Conservation (phyloP, 257 asterid species). For the Verbena officinalis region DNA sequence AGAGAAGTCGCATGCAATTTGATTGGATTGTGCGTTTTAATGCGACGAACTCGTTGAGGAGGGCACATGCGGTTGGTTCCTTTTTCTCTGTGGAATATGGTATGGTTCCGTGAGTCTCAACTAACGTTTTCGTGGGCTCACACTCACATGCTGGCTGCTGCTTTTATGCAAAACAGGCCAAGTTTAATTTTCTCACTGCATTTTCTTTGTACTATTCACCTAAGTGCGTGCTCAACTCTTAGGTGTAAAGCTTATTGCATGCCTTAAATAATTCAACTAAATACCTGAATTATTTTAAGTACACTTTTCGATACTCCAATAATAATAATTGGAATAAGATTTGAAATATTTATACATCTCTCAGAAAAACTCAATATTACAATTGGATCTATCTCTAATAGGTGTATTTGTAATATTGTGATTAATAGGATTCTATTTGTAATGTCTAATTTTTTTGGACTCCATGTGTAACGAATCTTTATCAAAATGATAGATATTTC, state of each 20-base stretch:
- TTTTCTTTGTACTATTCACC: background rate
- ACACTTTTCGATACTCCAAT: too few relatives aligned
- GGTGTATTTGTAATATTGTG: too few relatives aligned
- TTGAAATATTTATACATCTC: too few relatives aligned
- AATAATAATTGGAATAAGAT: too few relatives aligned
- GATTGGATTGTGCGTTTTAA: slow-evolving; percentile 10
- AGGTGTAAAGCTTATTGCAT: slow-evolving; percentile 12
- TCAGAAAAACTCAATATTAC: too few relatives aligned
- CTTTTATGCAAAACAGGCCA: slow-evolving; percentile 5
- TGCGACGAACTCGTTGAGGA: slow-evolving; percentile 34
- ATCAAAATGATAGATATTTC: too few relatives aligned
- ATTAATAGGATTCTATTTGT: too few relatives aligned
- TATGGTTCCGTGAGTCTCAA: background rate
- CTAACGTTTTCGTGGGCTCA: slow-evolving; percentile 7
- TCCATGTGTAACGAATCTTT: too few relatives aligned
- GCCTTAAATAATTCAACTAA: background rate
- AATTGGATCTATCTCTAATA: too few relatives aligned
- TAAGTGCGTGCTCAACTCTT: background rate
- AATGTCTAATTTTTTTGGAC: too few relatives aligned
- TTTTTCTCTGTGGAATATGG: background rate
- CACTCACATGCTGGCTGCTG: slow-evolving; percentile 35
- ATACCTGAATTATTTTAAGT: background rate
- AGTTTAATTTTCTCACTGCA: background rate
- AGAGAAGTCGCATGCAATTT: slow-evolving; percentile 21
- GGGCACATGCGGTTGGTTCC: slow-evolving; percentile 34